Percentiles rank a stretch among this genome's conserved stretches.
Evolutionary conservation across 2,329 filamentous ascomycete genomes (phyloP).

Genomic region (Apiospora phragmitis): DNA sequence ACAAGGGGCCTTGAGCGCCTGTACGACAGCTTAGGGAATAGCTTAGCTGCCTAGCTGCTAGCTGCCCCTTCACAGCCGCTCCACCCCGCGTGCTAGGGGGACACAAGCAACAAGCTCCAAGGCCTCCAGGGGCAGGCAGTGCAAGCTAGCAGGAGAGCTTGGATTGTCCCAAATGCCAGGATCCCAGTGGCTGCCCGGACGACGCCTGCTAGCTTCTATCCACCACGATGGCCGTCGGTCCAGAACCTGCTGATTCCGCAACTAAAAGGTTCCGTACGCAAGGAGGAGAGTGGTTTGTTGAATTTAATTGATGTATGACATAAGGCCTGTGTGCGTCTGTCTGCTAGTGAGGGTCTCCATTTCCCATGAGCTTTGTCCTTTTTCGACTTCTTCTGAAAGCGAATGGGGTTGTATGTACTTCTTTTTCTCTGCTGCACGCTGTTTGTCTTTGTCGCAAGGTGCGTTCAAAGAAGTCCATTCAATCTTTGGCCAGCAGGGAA

Average conservation of each 20-base stretch:
- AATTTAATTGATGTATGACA: background rate
- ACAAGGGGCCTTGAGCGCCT: background rate
- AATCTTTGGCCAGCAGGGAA: background rate
- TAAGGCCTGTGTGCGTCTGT: background rate
- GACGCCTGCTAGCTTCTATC: background rate
- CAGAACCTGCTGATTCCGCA: constrained; percentile 6
- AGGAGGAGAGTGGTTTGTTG: background rate
- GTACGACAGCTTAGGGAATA: background rate
- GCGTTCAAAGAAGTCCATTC: background rate
- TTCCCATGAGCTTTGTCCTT: background rate
- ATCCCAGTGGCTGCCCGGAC: constrained; percentile 1
- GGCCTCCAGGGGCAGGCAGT: too few species aligned
- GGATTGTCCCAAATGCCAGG: background rate
- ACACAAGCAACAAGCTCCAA: too few species aligned
- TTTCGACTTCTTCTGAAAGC: background rate
- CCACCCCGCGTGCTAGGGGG: background rate
- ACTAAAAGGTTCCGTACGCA: background rate
- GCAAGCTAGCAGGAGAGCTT: background rate
- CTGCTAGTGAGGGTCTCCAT: background rate
- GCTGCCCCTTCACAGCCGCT: background rate
- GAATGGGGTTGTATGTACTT: background rate
- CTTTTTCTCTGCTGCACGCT: background rate
- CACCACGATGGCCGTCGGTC: background rate
- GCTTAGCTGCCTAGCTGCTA: background rate
- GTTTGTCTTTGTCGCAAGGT: background rate